Percentiles rank a stretch among this genome's conserved stretches.
Conservation (phyloP, 176 grass and related monocot genomes). For the Eleusine coracana region DNA sequence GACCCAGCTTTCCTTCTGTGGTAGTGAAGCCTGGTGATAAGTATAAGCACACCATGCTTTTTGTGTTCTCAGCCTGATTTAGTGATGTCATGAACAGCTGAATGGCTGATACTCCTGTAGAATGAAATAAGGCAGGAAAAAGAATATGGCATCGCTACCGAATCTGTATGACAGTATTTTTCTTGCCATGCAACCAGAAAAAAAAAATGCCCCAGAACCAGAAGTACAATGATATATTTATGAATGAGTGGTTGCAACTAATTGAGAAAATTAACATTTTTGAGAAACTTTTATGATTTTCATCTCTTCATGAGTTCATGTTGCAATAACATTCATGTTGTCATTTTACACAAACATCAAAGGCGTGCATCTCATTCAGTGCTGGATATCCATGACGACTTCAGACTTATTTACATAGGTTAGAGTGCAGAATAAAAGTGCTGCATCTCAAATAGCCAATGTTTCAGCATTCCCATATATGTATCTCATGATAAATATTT, state of each 20-base stretch:
- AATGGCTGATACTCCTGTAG: conserved; percentile 16
- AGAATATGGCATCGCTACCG: conserved; percentile 2
- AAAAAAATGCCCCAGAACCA: background rate
- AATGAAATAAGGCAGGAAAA: conserved; percentile 39
- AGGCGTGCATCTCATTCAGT: background rate
- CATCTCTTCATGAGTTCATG: background rate
- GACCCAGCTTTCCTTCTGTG: conserved; percentile 67
- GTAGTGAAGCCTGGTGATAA: conserved; percentile 72
- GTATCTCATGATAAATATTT: background rate
- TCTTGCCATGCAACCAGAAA: conserved; percentile 8
- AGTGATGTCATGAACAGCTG: conserved; percentile 23
- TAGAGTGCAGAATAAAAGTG: background rate
- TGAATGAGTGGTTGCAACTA: background rate
- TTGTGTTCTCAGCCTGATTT: conserved; percentile 59
- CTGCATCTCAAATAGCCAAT: background rate
- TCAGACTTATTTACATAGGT: background rate
- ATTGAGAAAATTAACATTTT: background rate
- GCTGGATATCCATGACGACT: background rate
- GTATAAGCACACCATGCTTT: conserved; percentile 81
- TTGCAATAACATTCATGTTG: background rate
- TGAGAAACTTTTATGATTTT: background rate
- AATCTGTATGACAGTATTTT: background rate
- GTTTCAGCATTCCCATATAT: background rate
- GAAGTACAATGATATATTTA: background rate
- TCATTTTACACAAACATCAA: conserved; percentile 1